Percentiles rank a stretch among this genome's conserved stretches.
These are phyloP conservation scores for Pilasporangium apinafurcum DNA, from an alignment of 352 stramenopile genomes.

Conservation along the genomic window DNA sequence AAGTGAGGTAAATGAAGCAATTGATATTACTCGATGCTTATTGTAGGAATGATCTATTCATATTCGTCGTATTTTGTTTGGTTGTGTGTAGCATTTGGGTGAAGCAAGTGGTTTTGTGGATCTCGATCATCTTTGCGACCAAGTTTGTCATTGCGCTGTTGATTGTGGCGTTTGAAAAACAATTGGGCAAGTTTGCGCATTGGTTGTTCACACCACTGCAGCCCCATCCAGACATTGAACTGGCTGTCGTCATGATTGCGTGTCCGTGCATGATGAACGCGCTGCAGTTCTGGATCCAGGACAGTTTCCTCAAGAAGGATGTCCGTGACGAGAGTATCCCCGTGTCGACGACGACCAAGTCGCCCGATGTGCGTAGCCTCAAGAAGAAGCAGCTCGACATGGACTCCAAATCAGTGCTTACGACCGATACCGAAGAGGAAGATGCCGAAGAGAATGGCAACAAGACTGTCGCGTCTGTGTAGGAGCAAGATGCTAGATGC, in stretches of 20 bases:
- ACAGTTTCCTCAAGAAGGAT: constrained; percentile 88
- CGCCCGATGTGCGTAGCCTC: constrained; percentile 7
- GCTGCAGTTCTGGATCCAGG: constrained; percentile 86
- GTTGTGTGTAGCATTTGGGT: constrained; percentile 39
- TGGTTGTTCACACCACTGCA: constrained; percentile 69
- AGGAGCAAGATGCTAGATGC: neutral
- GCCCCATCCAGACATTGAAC: constrained; percentile 59
- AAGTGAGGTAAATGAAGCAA: constrained; percentile 17
- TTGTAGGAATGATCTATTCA: neutral
- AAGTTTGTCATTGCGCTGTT: constrained; percentile 76
- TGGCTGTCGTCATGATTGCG: constrained; percentile 84
- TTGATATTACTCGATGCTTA: neutral
- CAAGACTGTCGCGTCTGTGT: neutral
- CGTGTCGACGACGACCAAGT: constrained; percentile 20
- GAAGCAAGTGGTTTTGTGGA: constrained; percentile 71
- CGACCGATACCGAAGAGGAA: constrained; percentile 8
- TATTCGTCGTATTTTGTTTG: neutral
- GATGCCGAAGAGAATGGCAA: neutral
- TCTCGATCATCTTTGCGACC: constrained; percentile 70
- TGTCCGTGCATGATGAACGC: constrained; percentile 87
- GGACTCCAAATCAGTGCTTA: constrained; percentile 11
- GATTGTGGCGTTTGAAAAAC: constrained; percentile 66
- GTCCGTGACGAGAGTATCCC: constrained; percentile 50
- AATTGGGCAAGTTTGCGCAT: constrained; percentile 43
- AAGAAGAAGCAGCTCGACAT: constrained; percentile 8